phyloP scores from a whole-genome alignment of 306 rosid genomes.

The Vigna mungo region DNA sequence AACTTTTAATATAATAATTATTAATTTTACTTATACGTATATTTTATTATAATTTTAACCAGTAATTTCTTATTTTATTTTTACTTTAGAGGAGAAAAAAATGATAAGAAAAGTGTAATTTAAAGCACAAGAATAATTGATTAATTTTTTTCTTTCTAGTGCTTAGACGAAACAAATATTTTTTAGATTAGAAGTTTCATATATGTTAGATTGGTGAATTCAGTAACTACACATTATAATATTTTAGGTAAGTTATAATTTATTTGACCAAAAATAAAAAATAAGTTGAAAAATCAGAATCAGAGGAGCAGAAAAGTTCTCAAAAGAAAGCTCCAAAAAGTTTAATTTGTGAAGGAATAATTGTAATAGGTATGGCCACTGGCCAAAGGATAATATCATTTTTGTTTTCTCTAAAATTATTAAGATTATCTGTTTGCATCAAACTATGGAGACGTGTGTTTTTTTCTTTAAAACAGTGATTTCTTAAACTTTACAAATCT shows the following conservation, averaged over 20 bases:
- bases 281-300: background rate
- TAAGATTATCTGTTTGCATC: background rate
- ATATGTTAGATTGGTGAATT: background rate
- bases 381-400: background rate
- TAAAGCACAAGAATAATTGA: background rate
- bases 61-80: no score
- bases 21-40: background rate
- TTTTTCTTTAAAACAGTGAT: no score
- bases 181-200: background rate
- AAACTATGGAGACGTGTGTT: background rate
- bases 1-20: background rate
- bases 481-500: no score
- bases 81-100: no score
- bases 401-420: background rate
- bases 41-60: background rate
- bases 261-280: background rate
- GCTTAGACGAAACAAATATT: background rate
- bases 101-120: background rate
- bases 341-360: background rate
- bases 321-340: constrained; percentile 16
- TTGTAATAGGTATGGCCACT: background rate
- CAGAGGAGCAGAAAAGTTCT: background rate
- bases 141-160: background rate
- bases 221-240: background rate
- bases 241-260: background rate